Conservation (phyloP, 148 eudicot genomes). For the Chenopodium formosanum region DNA sequence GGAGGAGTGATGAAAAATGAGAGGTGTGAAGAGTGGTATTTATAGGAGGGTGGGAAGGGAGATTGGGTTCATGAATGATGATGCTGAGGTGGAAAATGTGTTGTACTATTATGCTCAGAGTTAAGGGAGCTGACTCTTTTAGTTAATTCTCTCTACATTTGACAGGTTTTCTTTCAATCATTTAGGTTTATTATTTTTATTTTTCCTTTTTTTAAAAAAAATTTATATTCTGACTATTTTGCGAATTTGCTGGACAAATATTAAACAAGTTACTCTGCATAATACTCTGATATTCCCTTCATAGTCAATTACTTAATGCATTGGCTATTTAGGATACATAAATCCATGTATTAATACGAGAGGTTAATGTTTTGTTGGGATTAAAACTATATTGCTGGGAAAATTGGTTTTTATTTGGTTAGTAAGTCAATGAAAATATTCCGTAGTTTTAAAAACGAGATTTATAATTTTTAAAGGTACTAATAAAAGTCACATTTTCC, state of each 20-base stretch:
- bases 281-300: no score
- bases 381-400: no score
- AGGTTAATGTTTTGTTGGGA: no score
- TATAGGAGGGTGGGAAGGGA: conserved; percentile 15
- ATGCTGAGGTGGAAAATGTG: conserved; percentile 24
- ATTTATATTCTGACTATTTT: background rate
- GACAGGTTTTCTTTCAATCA: conserved; percentile 4
- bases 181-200: background rate
- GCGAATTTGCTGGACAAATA: background rate
- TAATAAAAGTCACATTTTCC: no score
- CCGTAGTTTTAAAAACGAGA: no score
- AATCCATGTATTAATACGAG: no score
- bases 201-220: background rate
- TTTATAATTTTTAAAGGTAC: no score
- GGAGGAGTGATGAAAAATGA: conserved; percentile 17
- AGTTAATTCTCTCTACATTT: background rate
- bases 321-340: no score
- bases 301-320: no score
- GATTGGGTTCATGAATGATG: background rate
- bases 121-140: background rate
- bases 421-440: no score
- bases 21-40: conserved; percentile 21
- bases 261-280: background rate
- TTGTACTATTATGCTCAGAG: conserved; percentile 6
- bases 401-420: no score